These are phyloP conservation scores for Echeveria elegans DNA, from an alignment of 164 flowering plant species.

Conservation along the genomic window DNA sequence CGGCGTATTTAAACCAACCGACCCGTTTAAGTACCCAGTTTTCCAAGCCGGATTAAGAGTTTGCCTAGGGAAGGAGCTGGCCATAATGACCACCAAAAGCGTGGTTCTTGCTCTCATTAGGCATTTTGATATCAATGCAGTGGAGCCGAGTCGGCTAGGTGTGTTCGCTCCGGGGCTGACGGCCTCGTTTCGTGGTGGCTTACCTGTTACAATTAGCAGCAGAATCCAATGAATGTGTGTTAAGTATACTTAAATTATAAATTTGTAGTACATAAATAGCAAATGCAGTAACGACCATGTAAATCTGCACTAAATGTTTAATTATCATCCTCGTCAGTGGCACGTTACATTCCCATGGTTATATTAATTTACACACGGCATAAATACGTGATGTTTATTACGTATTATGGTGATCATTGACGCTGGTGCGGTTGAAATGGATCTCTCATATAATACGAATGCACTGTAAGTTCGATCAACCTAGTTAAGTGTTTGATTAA, in stretches of 20 bases:
- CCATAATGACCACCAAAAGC: slow-evolving; percentile 27
- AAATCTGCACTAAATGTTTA: background rate
- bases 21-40: slow-evolving; percentile 30
- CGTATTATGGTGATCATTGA: too few species aligned
- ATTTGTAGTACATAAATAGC: too few species aligned
- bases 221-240: background rate
- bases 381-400: too few species aligned
- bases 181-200: background rate
- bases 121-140: slow-evolving; percentile 11
- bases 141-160: background rate
- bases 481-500: too few species aligned
- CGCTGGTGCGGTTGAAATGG: too few species aligned
- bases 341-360: background rate
- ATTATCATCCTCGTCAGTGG: background rate
- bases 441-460: too few species aligned
- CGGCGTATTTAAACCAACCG: slow-evolving; percentile 15
- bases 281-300: background rate
- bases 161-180: slow-evolving; percentile 6
- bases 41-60: slow-evolving; percentile 38
- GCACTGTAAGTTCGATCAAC: too few species aligned
- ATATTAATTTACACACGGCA: too few species aligned
- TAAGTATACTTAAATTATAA: background rate
- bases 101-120: slow-evolving; percentile 26
- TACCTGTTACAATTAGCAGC: background rate
- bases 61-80: slow-evolving; percentile 37